Conservation (phyloP, 345 rosid species). For the Corchorus olitorius region DNA sequence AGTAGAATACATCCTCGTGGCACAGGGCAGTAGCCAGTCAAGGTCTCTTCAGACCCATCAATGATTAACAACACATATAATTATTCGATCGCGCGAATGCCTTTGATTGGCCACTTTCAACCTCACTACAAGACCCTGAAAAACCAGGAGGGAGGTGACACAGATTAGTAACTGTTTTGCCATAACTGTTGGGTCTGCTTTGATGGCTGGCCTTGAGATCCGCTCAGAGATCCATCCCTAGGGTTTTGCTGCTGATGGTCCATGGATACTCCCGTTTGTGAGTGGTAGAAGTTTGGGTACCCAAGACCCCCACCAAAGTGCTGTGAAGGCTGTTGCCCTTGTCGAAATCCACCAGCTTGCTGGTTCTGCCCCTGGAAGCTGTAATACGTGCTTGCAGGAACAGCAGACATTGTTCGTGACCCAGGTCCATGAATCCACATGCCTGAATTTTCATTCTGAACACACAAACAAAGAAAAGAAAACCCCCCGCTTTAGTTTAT, state of each 20-base stretch:
- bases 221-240: conserved; percentile 66
- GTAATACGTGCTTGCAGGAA: conserved; percentile 77
- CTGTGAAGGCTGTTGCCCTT: conserved; percentile 91
- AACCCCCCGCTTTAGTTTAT: conserved; percentile 2
- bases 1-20: conserved; percentile 56
- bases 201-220: conserved; percentile 75
- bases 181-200: conserved; percentile 91
- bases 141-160: conserved; percentile 46
- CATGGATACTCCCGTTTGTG: conserved; percentile 69
- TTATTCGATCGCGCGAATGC: conserved; percentile 27
- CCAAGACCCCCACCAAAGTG: conserved; percentile 79
- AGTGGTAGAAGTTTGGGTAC: conserved; percentile 85
- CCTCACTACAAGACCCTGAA: conserved; percentile 55
- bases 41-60: conserved; percentile 35
- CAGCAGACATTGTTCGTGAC: conserved; percentile 71
- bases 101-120: conserved; percentile 41
- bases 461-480: conserved; percentile 17
- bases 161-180: conserved; percentile 85
- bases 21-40: conserved; percentile 50
- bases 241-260: conserved; percentile 94
- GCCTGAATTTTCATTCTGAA: conserved; percentile 78
- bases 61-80: conserved; percentile 8
- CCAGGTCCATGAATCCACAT: conserved; percentile 91
- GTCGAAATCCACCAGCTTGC: conserved; percentile 73
- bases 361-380: conserved; percentile 91